A percentile compares a stretch with the other conserved stretches of the same genome.
Evolutionary conservation across 2,329 filamentous ascomycete species (phyloP).

Genomic region (Pseudogymnoascus sp.): DNA sequence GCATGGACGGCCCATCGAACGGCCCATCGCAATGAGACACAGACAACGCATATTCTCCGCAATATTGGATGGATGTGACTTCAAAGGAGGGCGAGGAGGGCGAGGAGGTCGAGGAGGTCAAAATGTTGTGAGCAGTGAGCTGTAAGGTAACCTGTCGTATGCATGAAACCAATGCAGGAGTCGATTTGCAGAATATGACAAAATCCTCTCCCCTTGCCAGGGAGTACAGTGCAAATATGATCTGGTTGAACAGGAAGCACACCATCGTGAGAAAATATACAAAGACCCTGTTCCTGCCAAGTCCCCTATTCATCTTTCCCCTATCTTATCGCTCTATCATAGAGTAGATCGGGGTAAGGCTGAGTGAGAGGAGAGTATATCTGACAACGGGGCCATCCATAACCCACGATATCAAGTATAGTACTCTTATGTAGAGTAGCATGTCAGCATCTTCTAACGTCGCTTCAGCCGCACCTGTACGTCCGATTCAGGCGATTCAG

Average conservation of each 20-base stretch:
- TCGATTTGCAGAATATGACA: not conserved
- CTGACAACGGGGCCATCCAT: not conserved
- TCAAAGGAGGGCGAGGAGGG: not conserved
- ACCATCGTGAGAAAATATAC: not conserved
- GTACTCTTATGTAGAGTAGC: not conserved
- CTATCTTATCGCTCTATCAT: not conserved
- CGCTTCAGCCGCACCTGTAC: not conserved
- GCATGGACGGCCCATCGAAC: not conserved
- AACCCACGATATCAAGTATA: not conserved
- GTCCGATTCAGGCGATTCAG: not conserved
- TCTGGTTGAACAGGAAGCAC: not conserved
- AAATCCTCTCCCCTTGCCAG: not conserved
- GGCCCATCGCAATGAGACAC: not conserved
- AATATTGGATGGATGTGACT: not conserved
- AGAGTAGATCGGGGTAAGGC: not conserved
- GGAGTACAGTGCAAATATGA: not conserved
- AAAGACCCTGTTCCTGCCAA: not conserved
- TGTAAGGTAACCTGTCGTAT: slow-evolving; percentile 1
- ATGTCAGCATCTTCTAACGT: not conserved
- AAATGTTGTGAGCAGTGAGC: not conserved
- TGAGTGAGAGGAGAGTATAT: not conserved
- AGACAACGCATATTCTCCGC: slow-evolving; percentile 5
- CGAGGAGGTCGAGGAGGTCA: not conserved
- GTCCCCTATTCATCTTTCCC: not conserved
- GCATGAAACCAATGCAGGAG: slow-evolving; percentile 3